phyloP scores from a whole-genome alignment of 805 yeast genomes.

The Blastobotrys terrestris region DNA sequence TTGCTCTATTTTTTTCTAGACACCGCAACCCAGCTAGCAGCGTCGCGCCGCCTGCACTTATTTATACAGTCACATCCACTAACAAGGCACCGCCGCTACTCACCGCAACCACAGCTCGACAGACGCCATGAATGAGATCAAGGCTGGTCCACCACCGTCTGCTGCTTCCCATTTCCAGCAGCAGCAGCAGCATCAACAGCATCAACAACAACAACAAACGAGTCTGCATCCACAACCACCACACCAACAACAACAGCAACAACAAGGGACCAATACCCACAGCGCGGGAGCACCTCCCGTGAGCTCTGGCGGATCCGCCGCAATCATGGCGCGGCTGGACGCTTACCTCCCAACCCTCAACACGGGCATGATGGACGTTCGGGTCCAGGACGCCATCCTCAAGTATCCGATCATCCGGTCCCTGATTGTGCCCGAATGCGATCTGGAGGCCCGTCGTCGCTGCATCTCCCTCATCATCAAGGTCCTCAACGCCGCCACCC shows the following conservation, averaged over 20 bases:
- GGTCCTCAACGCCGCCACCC: conserved; percentile 23
- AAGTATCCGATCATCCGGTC: conserved; percentile 26
- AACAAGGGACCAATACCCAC: not conserved
- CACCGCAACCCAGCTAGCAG: too few relatives aligned
- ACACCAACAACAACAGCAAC: not conserved
- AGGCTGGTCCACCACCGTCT: too few relatives aligned
- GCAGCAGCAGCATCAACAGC: too few relatives aligned
- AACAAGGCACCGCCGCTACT: too few relatives aligned
- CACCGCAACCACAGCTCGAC: too few relatives aligned
- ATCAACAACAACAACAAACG: too few relatives aligned
- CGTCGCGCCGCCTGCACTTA: too few relatives aligned
- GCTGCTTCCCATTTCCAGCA: too few relatives aligned
- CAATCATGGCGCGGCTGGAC: conserved; percentile 20
- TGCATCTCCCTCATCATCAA: conserved; percentile 18
- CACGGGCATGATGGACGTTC: conserved; percentile 25
- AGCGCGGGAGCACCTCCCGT: not conserved
- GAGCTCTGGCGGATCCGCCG: conserved; percentile 9
- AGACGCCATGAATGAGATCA: too few relatives aligned
- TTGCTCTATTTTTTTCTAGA: not conserved
- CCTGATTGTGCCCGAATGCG: conserved; percentile 24
- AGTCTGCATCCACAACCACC: not conserved
- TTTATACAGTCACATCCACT: too few relatives aligned
- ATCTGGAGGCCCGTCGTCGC: conserved; percentile 23
- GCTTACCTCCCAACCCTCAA: conserved; percentile 24
- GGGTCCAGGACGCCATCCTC: conserved; percentile 26